These are phyloP conservation scores for Ceratocystis destructans DNA, from an alignment of 2,329 filamentous ascomycete genomes.

Conservation along the genomic window DNA sequence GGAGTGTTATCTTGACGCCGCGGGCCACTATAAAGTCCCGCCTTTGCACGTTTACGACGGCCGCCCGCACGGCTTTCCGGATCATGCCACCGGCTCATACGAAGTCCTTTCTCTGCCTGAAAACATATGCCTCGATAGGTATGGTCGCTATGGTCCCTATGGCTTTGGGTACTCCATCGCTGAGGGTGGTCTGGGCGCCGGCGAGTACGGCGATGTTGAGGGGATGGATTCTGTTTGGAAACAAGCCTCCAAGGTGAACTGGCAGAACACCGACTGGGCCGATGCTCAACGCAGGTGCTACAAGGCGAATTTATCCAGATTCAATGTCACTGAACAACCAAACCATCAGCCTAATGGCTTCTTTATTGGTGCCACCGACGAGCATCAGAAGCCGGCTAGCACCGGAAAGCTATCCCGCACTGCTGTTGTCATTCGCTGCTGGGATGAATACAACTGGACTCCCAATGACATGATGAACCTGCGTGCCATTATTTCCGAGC, in stretches of 20 bases:
- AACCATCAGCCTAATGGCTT: slow-evolving; percentile 34
- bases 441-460: slow-evolving; percentile 66
- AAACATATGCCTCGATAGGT: slow-evolving; percentile 86
- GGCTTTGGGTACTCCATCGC: slow-evolving; percentile 72
- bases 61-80: slow-evolving; percentile 69
- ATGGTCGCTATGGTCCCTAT: slow-evolving; percentile 77
- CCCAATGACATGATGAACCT: slow-evolving; percentile 71
- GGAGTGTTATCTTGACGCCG: slow-evolving; percentile 65
- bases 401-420: slow-evolving; percentile 40
- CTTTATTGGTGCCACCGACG: slow-evolving; percentile 33
- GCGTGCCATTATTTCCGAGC: slow-evolving; percentile 70
- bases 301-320: slow-evolving; percentile 57
- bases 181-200: slow-evolving; percentile 70
- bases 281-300: slow-evolving; percentile 63
- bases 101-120: slow-evolving; percentile 63
- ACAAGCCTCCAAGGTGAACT: slow-evolving; percentile 59
- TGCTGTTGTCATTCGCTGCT: slow-evolving; percentile 68
- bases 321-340: slow-evolving; percentile 30
- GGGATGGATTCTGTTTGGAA: slow-evolving; percentile 71
- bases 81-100: slow-evolving; percentile 76
- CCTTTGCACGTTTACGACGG: slow-evolving; percentile 61
- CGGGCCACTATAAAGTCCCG: slow-evolving; percentile 53
- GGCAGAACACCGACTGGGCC: slow-evolving; percentile 62
- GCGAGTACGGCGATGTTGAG: slow-evolving; percentile 68
- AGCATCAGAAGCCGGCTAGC: slow-evolving; percentile 19